Conservation (phyloP, 345 rosid species). For the Euclidium syriacum region DNA sequence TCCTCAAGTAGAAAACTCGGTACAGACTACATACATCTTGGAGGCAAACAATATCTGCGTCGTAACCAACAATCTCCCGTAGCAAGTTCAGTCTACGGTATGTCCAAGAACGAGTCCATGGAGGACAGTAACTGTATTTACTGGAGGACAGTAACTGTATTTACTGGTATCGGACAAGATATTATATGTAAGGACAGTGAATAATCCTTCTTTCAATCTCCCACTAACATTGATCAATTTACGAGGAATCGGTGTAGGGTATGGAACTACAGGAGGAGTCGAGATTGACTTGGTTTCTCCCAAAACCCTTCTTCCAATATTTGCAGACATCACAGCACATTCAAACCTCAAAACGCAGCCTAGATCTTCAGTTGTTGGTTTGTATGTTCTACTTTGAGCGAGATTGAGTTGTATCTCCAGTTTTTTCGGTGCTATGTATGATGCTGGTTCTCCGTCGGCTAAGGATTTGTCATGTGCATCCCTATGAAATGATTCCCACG, state of each 20-base stretch:
- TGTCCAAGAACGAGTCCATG: slow-evolving; percentile 90
- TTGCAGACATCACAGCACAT: slow-evolving; percentile 53
- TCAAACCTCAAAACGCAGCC: slow-evolving; percentile 67
- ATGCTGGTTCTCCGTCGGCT: too few relatives aligned
- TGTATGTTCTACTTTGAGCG: slow-evolving; percentile 54
- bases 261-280: slow-evolving; percentile 67
- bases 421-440: slow-evolving; percentile 49
- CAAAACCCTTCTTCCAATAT: slow-evolving; percentile 37
- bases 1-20: neutral
- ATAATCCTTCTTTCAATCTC: slow-evolving; percentile 51
- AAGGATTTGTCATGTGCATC: slow-evolving; percentile 48
- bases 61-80: slow-evolving; percentile 63
- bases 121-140: slow-evolving; percentile 61
- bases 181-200: slow-evolving; percentile 70
- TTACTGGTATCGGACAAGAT: slow-evolving; percentile 62
- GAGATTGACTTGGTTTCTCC: slow-evolving; percentile 42
- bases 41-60: slow-evolving; percentile 69
- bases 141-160: too few relatives aligned
- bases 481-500: slow-evolving; percentile 77
- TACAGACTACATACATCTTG: too few relatives aligned
- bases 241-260: slow-evolving; percentile 64
- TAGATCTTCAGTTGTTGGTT: slow-evolving; percentile 63
- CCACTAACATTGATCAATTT: slow-evolving; percentile 45
- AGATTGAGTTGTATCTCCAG: slow-evolving; percentile 63
- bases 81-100: slow-evolving; percentile 68